Conservation (phyloP, 306 rosid genomes). For the Sicyos baderoa region DNA sequence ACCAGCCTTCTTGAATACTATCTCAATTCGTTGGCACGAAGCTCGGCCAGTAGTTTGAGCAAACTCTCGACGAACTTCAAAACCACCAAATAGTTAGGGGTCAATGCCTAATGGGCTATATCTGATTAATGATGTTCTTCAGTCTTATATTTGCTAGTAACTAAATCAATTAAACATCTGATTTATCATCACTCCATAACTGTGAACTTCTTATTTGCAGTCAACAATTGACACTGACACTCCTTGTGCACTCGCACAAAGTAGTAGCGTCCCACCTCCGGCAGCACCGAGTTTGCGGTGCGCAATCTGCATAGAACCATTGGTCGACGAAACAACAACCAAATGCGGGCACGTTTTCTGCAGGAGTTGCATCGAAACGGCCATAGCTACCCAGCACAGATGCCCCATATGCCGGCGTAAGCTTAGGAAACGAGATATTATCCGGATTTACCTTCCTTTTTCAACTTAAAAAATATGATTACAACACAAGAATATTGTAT, state of each 20-base stretch:
- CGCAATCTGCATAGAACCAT: slow-evolving; percentile 60
- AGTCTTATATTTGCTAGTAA: too few species aligned
- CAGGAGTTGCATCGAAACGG: slow-evolving; percentile 47
- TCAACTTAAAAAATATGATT: background rate
- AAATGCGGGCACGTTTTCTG: slow-evolving; percentile 95
- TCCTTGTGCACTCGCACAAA: slow-evolving; percentile 15
- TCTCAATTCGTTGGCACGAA: background rate
- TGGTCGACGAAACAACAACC: slow-evolving; percentile 62
- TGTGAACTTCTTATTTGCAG: background rate
- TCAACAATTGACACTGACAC: background rate
- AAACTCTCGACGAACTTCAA: background rate
- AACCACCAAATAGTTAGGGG: background rate
- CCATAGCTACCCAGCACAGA: slow-evolving; percentile 33
- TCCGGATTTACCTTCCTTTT: slow-evolving; percentile 67
- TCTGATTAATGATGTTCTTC: background rate
- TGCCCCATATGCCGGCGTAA: slow-evolving; percentile 86
- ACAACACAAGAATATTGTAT: slow-evolving; percentile 3
- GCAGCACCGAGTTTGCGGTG: slow-evolving; percentile 63
- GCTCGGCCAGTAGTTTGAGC: background rate
- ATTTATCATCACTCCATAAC: too few species aligned
- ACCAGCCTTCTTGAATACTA: background rate
- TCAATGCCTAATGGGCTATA: background rate
- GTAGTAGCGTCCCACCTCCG: slow-evolving; percentile 29
- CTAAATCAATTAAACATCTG: background rate
- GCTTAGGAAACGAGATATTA: slow-evolving; percentile 44